These are phyloP conservation scores for Solanum gandarillasii DNA, from an alignment of 257 asterid genomes.

Conservation along the genomic window DNA sequence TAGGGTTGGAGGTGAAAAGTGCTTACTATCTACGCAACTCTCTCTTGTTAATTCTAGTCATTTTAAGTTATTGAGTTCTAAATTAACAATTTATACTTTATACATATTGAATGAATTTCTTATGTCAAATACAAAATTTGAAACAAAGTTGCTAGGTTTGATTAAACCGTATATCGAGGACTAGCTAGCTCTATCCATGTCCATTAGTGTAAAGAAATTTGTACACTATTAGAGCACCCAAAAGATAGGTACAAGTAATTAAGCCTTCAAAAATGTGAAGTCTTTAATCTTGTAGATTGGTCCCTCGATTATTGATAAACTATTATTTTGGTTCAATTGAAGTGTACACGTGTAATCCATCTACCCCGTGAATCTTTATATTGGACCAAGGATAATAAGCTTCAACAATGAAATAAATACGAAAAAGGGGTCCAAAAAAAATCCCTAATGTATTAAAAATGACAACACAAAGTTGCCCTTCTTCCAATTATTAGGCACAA, in stretches of 20 bases:
- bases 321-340: background rate
- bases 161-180: background rate
- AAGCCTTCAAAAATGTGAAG: background rate
- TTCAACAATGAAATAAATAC: background rate
- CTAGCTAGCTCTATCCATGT: background rate
- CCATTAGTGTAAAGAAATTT: rapidly evolving
- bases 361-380: background rate
- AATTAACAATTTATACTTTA: background rate
- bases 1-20: background rate
- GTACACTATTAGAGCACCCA: background rate
- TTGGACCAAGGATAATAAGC: background rate
- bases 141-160: background rate
- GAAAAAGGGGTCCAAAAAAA: background rate
- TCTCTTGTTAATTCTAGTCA: background rate
- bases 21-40: background rate
- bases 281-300: background rate
- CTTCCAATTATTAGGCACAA: background rate
- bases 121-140: background rate
- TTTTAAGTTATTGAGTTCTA: background rate
- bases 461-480: background rate
- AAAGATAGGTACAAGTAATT: background rate
- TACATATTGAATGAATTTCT: background rate
- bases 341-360: background rate
- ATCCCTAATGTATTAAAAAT: background rate
- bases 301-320: background rate